A percentile compares a stretch with the other conserved stretches of the same genome.
phyloP scores from a whole-genome alignment of 306 rosid genomes.

The Malus fusca region DNA sequence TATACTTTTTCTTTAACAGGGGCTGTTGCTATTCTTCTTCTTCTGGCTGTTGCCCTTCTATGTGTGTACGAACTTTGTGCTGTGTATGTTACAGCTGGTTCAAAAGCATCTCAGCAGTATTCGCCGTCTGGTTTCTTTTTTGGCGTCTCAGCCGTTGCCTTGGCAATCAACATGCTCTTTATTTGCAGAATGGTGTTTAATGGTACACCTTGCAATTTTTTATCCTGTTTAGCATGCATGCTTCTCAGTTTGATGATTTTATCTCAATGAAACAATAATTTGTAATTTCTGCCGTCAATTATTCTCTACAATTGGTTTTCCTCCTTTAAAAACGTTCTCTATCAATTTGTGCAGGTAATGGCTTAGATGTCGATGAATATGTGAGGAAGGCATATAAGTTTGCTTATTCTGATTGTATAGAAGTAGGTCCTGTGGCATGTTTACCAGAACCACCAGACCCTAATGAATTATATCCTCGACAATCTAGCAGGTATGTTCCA shows the following conservation, averaged over 20 bases:
- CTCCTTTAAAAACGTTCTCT: background rate
- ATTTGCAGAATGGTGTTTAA: constrained; percentile 97
- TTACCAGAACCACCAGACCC: constrained; percentile 99
- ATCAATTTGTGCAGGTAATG: constrained; percentile 62
- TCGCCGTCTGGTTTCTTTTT: constrained; percentile 99
- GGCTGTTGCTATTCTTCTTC: constrained; percentile 92
- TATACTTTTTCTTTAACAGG: constrained; percentile 41
- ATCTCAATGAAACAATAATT: constrained; percentile 9
- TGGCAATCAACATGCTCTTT: constrained; percentile 99
- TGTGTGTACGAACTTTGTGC: constrained; percentile 98
- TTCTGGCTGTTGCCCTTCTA: constrained; percentile 92
- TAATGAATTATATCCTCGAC: constrained; percentile 93
- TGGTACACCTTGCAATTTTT: constrained; percentile 44
- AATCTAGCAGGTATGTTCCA: constrained; percentile 69
- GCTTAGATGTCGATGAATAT: constrained; percentile 95
- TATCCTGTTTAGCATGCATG: constrained; percentile 5
- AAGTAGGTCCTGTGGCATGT: constrained; percentile 92
- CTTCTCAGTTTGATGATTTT: constrained; percentile 13
- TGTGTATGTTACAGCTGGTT: constrained; percentile 93
- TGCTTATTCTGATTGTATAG: constrained; percentile 95
- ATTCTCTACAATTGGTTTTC: constrained; percentile 3
- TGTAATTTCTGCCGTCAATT: background rate
- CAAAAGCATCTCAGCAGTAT: constrained; percentile 91
- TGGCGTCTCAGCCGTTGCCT: constrained; percentile 98
- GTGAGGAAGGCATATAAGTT: constrained; percentile 94